These are phyloP conservation scores for Ophiobolus disseminans DNA, from an alignment of 2,329 filamentous ascomycete genomes.

Conservation along the genomic window DNA sequence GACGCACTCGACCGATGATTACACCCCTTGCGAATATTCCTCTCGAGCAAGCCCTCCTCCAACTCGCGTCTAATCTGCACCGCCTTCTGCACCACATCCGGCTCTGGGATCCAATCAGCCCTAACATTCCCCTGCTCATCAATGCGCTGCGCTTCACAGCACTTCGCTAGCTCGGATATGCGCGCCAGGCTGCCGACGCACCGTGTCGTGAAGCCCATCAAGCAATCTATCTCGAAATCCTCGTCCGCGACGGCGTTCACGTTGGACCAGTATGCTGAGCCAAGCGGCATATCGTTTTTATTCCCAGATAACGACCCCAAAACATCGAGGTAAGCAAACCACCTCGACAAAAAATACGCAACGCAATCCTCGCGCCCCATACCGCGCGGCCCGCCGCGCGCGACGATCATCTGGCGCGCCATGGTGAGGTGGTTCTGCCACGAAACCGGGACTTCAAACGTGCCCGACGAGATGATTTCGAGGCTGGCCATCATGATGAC, in stretches of 20 bases:
- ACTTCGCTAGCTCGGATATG: conserved; percentile 73
- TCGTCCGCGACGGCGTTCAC: conserved; percentile 62
- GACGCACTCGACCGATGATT: conserved; percentile 47
- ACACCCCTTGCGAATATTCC: conserved; percentile 50
- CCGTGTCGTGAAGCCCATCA: conserved; percentile 77
- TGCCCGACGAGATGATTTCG: conserved; percentile 82
- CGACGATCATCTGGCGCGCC: conserved; percentile 76
- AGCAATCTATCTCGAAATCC: conserved; percentile 77
- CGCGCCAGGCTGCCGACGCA: conserved; percentile 75
- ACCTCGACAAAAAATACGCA: conserved; percentile 77
- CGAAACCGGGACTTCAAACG: conserved; percentile 79
- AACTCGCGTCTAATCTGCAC: conserved; percentile 67
- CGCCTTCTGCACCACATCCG: conserved; percentile 63
- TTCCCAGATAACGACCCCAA: conserved; percentile 73
- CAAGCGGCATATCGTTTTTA: conserved; percentile 53
- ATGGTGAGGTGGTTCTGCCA: conserved; percentile 82
- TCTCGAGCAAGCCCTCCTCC: conserved; percentile 57
- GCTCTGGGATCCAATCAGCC: conserved; percentile 65
- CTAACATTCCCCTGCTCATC: conserved; percentile 59
- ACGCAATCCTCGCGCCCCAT: conserved; percentile 60
- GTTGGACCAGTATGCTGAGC: conserved; percentile 51
- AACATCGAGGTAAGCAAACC: conserved; percentile 85
- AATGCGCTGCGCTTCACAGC: conserved; percentile 72
- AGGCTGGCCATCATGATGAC: conserved; percentile 85
- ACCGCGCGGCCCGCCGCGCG: conserved; percentile 66